Conservation (phyloP, 257 asterid species). For the Scutellaria baicalensis region DNA sequence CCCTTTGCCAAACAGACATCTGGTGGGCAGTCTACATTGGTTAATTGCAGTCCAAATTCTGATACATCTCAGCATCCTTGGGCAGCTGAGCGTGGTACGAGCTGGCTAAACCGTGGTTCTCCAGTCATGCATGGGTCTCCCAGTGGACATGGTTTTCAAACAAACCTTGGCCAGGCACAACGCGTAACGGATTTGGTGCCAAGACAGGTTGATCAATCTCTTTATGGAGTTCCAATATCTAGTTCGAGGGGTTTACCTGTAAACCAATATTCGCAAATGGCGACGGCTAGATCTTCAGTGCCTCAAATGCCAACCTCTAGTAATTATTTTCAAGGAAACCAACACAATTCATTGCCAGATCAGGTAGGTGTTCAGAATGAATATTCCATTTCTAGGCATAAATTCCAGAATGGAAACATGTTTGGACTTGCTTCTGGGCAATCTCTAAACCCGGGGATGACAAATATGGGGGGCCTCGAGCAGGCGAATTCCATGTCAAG, state of each 20-base stretch:
- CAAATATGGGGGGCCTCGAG: slow-evolving; percentile 38
- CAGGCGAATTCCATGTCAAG: slow-evolving; percentile 38
- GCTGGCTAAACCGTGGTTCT: slow-evolving; percentile 57
- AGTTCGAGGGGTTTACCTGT: slow-evolving; percentile 54
- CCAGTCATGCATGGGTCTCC: slow-evolving; percentile 53
- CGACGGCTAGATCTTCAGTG: slow-evolving; percentile 39
- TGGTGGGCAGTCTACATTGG: slow-evolving; percentile 50
- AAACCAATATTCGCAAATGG: slow-evolving; percentile 49
- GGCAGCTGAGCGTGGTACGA: slow-evolving; percentile 50
- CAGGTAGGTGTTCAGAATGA: slow-evolving; percentile 41
- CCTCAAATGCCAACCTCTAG: slow-evolving; percentile 42
- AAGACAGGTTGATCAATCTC: slow-evolving; percentile 73
- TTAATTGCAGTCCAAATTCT: slow-evolving; percentile 42
- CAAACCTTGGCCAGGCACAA: slow-evolving; percentile 46
- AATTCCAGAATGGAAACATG: slow-evolving; percentile 44
- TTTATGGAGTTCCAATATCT: slow-evolving; percentile 86
- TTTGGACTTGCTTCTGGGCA: slow-evolving; percentile 40
- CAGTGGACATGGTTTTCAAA: slow-evolving; percentile 44
- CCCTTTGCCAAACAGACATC: slow-evolving; percentile 44
- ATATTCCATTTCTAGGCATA: slow-evolving; percentile 33
- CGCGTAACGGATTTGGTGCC: slow-evolving; percentile 41
- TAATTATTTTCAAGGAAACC: slow-evolving; percentile 44
- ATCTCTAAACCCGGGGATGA: slow-evolving; percentile 24
- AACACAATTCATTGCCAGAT: slow-evolving; percentile 34
- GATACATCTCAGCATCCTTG: slow-evolving; percentile 37